phyloP scores from a whole-genome alignment of 352 stramenopile genomes.

The Phytopythium chamaehyphon region DNA sequence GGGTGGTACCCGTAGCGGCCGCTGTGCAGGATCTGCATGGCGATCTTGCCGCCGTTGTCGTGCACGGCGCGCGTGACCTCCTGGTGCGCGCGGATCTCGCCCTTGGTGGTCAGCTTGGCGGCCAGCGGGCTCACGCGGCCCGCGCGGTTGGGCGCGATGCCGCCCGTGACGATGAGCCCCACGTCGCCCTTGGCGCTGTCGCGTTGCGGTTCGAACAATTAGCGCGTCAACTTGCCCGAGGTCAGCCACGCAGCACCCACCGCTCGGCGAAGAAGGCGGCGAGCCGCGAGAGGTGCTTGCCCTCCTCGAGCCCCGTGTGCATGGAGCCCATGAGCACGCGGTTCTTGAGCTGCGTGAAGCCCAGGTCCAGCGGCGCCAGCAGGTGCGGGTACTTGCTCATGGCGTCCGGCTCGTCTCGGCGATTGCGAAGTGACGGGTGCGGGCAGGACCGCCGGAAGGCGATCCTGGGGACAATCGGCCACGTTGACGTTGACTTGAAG shows the following conservation, averaged over 20 bases:
- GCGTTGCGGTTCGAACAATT: not conserved
- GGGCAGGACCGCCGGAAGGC: too few relatives aligned
- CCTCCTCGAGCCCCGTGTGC: conserved; percentile 90
- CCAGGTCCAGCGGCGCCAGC: conserved; percentile 71
- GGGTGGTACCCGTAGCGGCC: conserved; percentile 97
- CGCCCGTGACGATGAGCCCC: conserved; percentile 93
- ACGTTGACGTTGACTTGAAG: too few relatives aligned
- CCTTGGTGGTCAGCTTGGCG: conserved; percentile 90
- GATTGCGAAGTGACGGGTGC: too few relatives aligned
- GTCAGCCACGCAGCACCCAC: too few relatives aligned
- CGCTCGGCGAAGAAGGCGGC: conserved; percentile 94
- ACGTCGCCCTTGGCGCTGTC: conserved; percentile 87
- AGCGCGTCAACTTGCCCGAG: not conserved
- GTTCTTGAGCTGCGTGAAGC: conserved; percentile 85
- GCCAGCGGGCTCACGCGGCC: conserved; percentile 93
- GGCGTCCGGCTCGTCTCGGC: too few relatives aligned
- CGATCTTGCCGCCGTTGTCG: conserved; percentile 76
- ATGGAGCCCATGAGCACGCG: conserved; percentile 90
- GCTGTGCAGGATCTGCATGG: conserved; percentile 92
- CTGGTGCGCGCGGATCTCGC: conserved; percentile 88
- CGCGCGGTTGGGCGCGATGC: conserved; percentile 92
- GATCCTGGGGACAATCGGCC: too few relatives aligned
- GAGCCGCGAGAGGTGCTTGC: conserved; percentile 74
- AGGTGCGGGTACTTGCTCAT: conserved; percentile 78
- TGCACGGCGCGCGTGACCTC: conserved; percentile 94